Evolutionary conservation across 2,329 filamentous ascomycete species (phyloP), one percentile per base, ranked within the genome.

Genomic region (Penicillium sp.): DNA sequence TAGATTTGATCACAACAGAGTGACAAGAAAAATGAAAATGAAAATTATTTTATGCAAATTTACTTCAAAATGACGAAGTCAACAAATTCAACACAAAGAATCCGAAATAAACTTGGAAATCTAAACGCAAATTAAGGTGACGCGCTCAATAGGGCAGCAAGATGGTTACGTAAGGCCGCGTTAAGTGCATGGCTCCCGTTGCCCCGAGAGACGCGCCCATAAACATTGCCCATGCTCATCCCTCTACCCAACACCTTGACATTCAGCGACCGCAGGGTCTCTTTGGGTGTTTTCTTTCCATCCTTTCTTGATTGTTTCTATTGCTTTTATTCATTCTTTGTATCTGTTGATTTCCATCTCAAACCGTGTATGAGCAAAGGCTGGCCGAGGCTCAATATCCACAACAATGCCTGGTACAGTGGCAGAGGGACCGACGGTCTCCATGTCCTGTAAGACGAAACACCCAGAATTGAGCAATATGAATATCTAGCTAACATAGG

Each of bases 381-480:
- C 72, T 74, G 72, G 70, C 66, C 71, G 65, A 70, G 62, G 66
- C 68, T 75, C 71, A 57, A 67, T 49, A 61, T 55, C 55, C 54
- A 57, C 56, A 58, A 75, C 64, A 68, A 89, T 89, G 86, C 84
- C 85, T 75, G 83, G 82, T 65, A 81, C 82, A 60, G 80, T 82
- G 67, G 78, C 83, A 67, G 88, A 89, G 65, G 78, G 79, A 67
- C 88, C 88, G 66, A 83, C 84, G 52, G 87, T 90, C 68, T 80
- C 86, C 66, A 79, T 90, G 70, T 90, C 88, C 47, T 90, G 87
- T 89, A 79, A 69, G 81, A 48, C 3, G 9, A 14, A 9, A 43
- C 9, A 1, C 11, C 13, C 11, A 21, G 7, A 27, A 14, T 23
- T 23, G 3, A n/a, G 5, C 6, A 26, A 19, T 8, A 27, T 31